phyloP scores from a whole-genome alignment of 306 rosid genomes.

The Vicia villosa region DNA sequence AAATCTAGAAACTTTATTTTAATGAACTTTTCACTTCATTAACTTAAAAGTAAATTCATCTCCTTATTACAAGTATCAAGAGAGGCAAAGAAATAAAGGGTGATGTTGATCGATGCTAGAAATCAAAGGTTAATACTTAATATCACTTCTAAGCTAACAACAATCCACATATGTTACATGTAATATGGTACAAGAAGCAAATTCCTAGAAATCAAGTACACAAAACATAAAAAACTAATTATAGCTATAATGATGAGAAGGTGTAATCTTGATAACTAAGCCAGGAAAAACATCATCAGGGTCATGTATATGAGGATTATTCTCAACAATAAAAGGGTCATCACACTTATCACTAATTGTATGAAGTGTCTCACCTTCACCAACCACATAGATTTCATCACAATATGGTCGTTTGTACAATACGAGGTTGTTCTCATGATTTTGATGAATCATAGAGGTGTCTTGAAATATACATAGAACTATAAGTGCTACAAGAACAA shows the following conservation, averaged over 20 bases:
- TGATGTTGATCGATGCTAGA: too few relatives aligned
- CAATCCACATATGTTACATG: too few relatives aligned
- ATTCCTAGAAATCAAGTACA: too few relatives aligned
- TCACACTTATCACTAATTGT: conserved; percentile 56
- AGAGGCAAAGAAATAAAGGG: too few relatives aligned
- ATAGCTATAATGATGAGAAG: neutral
- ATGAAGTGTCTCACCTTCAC: conserved; percentile 61
- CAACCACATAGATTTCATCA: conserved; percentile 61
- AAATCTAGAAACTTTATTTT: too few relatives aligned
- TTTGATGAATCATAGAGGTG: neutral
- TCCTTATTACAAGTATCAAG: too few relatives aligned
- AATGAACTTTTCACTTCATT: too few relatives aligned
- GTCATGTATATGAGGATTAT: conserved; percentile 62
- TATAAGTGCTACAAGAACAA: conserved; percentile 40
- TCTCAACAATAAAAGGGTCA: conserved; percentile 60
- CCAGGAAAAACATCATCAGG: conserved; percentile 51
- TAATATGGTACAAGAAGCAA: too few relatives aligned
- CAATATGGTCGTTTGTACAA: conserved; percentile 31
- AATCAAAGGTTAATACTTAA: too few relatives aligned
- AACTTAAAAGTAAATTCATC: too few relatives aligned
- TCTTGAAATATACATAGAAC: conserved; percentile 31
- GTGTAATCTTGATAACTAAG: conserved; percentile 39
- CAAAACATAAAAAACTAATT: neutral
- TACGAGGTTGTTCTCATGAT: conserved; percentile 4
- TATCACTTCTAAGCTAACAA: too few relatives aligned